These are phyloP conservation scores for Pneumocystis carinii DNA, from an alignment of 1,139 yeast genomes.

Conservation along the genomic window DNA sequence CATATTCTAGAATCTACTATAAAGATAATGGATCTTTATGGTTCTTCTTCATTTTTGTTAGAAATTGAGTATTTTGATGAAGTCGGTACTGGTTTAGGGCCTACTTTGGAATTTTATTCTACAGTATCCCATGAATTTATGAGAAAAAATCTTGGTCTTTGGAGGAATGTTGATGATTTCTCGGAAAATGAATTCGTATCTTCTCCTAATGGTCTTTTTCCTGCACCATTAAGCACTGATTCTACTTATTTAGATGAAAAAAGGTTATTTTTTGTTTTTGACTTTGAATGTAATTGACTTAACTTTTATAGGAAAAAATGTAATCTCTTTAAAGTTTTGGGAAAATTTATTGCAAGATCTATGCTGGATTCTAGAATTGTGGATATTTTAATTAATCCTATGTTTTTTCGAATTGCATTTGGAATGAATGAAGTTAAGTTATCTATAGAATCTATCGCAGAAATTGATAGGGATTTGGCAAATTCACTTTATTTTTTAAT, in stretches of 20 bases:
- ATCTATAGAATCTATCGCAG: constrained; percentile 31
- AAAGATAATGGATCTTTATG: constrained; percentile 63
- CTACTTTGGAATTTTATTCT: constrained; percentile 85
- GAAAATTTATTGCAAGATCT: constrained; percentile 76
- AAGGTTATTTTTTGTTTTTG: not conserved
- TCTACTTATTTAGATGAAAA: constrained; percentile 28
- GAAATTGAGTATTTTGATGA: constrained; percentile 85
- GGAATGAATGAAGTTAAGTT: constrained; percentile 17
- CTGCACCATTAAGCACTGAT: constrained; percentile 40
- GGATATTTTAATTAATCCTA: constrained; percentile 62
- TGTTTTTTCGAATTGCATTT: constrained; percentile 36
- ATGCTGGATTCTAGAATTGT: constrained; percentile 72
- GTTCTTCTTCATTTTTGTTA: constrained; percentile 61
- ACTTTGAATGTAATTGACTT: not conserved
- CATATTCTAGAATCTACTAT: constrained; percentile 64
- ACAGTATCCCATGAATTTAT: constrained; percentile 64
- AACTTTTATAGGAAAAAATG: constrained; percentile 27
- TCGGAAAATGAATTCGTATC: constrained; percentile 31
- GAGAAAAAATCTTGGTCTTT: constrained; percentile 40
- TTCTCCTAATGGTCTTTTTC: constrained; percentile 49
- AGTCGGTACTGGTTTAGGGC: constrained; percentile 94
- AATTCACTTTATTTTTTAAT: constrained; percentile 41
- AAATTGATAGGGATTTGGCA: constrained; percentile 49
- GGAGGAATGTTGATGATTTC: constrained; percentile 41
- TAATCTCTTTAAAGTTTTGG: constrained; percentile 50